Conservation (phyloP, 495 filamentous ascomycete species). For the Neurospora sp. region DNA sequence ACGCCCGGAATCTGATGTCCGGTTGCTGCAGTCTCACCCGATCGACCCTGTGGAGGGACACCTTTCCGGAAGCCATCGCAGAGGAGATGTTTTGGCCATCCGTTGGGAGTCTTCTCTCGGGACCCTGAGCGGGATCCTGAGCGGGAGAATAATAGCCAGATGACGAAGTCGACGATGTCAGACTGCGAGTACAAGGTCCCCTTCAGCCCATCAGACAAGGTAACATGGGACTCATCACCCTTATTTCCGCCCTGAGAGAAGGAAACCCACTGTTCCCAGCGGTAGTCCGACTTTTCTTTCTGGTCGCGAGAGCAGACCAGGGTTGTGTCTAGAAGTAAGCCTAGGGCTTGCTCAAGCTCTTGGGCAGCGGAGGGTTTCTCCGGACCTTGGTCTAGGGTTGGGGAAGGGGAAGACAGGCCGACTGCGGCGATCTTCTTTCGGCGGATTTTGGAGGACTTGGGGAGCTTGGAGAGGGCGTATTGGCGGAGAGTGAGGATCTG, state of each 20-base stretch:
- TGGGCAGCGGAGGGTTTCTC: no score
- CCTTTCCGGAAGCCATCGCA: conserved; percentile 60
- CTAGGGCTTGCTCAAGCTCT: conserved; percentile 21
- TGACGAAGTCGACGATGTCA: conserved; percentile 77
- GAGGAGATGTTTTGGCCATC: conserved; percentile 55
- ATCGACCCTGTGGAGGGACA: conserved; percentile 8
- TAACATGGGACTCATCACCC: conserved; percentile 40
- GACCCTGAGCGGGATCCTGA: not conserved
- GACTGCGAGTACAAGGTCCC: conserved; percentile 40
- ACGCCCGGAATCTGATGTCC: conserved; percentile 33
- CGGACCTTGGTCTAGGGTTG: not conserved
- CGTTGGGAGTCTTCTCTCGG: not conserved
- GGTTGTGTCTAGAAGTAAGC: conserved; percentile 54
- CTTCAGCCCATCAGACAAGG: conserved; percentile 36
- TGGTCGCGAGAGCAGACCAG: conserved; percentile 45
- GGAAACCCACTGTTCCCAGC: conserved; percentile 46
- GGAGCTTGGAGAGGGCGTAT: conserved; percentile 51
- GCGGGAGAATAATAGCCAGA: conserved; percentile 60
- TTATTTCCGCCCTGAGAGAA: conserved; percentile 49
- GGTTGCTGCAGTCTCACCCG: not conserved
- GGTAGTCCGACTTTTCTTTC: conserved; percentile 28
- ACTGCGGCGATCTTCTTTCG: conserved; percentile 37
- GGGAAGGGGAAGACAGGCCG: conserved; percentile 13
- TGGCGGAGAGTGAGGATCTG: conserved; percentile 58
- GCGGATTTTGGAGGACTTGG: conserved; percentile 32